phyloP scores from a whole-genome alignment of 192 early-diverging fungal species.

The Radiomyces spectabilis region DNA sequence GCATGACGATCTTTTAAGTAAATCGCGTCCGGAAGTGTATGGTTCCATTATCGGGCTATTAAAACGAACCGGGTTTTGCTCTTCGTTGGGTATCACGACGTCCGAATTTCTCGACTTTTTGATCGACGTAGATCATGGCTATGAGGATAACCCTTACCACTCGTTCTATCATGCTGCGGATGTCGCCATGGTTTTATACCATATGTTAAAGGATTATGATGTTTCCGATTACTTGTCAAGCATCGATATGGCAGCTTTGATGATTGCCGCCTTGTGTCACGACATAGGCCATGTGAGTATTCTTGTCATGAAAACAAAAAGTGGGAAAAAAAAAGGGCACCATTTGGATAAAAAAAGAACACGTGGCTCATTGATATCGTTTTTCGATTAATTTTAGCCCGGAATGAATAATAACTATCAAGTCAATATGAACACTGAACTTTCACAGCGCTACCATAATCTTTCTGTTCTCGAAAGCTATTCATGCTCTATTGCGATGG shows the following conservation, averaged over 20 bases:
- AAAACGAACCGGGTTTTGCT: too few relatives aligned
- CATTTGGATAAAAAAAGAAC: neutral
- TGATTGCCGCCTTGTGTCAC: constrained; percentile 84
- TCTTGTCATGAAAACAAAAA: neutral
- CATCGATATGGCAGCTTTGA: constrained; percentile 64
- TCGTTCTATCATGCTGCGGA: constrained; percentile 90
- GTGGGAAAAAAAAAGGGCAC: neutral
- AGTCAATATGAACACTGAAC: constrained; percentile 74
- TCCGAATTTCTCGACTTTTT: constrained; percentile 79
- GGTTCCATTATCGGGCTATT: too few relatives aligned
- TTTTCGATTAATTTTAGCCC: constrained; percentile 45
- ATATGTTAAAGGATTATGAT: constrained; percentile 65
- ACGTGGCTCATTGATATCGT: neutral
- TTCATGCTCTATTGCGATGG: constrained; percentile 71
- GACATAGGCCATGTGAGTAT: constrained; percentile 76
- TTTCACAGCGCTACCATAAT: constrained; percentile 68
- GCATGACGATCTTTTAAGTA: too few relatives aligned
- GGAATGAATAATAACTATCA: constrained; percentile 91
- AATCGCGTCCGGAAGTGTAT: too few relatives aligned
- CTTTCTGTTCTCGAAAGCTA: constrained; percentile 81
- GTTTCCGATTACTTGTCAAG: constrained; percentile 58
- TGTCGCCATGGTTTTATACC: constrained; percentile 78
- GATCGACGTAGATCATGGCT: constrained; percentile 75
- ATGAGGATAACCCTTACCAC: constrained; percentile 82
- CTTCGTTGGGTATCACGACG: constrained; percentile 48